A percentile compares a stretch with the other conserved stretches of the same genome.
Conservation (phyloP, 768 basidiomycete genomes). For the Steccherinum ochraceum region DNA sequence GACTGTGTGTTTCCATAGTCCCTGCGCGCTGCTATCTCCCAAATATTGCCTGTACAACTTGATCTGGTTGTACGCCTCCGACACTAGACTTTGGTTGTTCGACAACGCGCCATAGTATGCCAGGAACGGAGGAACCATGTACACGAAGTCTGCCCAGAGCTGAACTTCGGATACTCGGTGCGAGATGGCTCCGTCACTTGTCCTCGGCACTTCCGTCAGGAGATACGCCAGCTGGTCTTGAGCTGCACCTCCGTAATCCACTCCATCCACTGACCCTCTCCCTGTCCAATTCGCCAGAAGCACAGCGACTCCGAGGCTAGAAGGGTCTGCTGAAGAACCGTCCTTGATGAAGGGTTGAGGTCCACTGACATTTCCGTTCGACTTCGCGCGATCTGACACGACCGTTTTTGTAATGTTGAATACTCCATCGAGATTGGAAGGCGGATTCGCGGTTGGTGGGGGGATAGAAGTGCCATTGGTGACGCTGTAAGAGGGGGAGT, state of each 20-base stretch:
- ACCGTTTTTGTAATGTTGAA: constrained; percentile 46
- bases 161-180: constrained; percentile 67
- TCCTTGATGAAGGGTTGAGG: constrained; percentile 54
- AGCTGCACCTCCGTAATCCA: constrained; percentile 60
- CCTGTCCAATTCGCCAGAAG: constrained; percentile 55
- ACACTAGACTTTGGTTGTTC: constrained; percentile 49
- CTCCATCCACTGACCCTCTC: constrained; percentile 26
- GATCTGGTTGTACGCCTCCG: constrained; percentile 55
- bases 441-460: constrained; percentile 19
- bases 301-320: constrained; percentile 69
- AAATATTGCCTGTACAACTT: constrained; percentile 65
- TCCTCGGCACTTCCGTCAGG: constrained; percentile 48
- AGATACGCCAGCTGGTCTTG: constrained; percentile 60
- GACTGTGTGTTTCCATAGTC: constrained; percentile 75
- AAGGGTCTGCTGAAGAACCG: constrained; percentile 69
- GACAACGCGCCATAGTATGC: constrained; percentile 74
- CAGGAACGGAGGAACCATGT: constrained; percentile 84
- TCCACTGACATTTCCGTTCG: constrained; percentile 37
- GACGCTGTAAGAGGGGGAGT: constrained; percentile 40
- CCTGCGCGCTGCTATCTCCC: constrained; percentile 38
- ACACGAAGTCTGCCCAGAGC: constrained; percentile 76
- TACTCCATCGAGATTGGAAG: constrained; percentile 43
- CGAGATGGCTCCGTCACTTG: constrained; percentile 74
- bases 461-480: constrained; percentile 23
- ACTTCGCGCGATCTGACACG: constrained; percentile 39